Percentiles rank a stretch among this genome's conserved stretches.
Evolutionary conservation across 1,284 basidiomycete genomes (phyloP).

Genomic region (Sporisorium sorghi): DNA sequence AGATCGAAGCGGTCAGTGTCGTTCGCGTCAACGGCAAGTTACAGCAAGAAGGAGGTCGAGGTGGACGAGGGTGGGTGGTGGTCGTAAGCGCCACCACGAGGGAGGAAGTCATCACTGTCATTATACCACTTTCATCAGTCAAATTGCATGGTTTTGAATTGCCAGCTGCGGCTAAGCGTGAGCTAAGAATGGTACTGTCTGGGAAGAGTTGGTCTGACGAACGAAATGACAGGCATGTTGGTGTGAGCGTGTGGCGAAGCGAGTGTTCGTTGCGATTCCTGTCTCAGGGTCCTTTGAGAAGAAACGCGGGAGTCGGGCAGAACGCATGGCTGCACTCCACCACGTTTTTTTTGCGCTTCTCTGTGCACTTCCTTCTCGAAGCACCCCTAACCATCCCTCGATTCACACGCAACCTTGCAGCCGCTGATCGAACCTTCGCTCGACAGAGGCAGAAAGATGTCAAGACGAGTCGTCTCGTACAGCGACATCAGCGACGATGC

Average conservation of each 20-base stretch:
- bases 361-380: neutral
- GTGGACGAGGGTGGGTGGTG: slow-evolving; percentile 52
- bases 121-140: slow-evolving; percentile 4
- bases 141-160: too few species aligned
- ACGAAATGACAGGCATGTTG: too few species aligned
- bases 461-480: slow-evolving; percentile 30
- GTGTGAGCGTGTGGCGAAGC: neutral
- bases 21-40: slow-evolving; percentile 17
- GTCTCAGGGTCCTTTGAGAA: neutral
- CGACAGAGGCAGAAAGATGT: slow-evolving; percentile 19
- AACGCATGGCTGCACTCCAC: neutral
- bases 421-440: neutral
- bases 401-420: neutral
- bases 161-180: too few species aligned
- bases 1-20: slow-evolving; percentile 17
- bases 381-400: neutral
- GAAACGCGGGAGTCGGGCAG: neutral
- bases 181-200: too few species aligned
- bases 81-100: slow-evolving; percentile 20
- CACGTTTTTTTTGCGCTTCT: neutral
- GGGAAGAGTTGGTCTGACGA: too few species aligned
- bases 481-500: slow-evolving; percentile 19
- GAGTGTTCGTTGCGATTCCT: neutral
- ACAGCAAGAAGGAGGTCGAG: slow-evolving; percentile 30
- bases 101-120: slow-evolving; percentile 1